phyloP scores from a whole-genome alignment of 2,329 filamentous ascomycete genomes.

The Colletotrichum sansevieriae region DNA sequence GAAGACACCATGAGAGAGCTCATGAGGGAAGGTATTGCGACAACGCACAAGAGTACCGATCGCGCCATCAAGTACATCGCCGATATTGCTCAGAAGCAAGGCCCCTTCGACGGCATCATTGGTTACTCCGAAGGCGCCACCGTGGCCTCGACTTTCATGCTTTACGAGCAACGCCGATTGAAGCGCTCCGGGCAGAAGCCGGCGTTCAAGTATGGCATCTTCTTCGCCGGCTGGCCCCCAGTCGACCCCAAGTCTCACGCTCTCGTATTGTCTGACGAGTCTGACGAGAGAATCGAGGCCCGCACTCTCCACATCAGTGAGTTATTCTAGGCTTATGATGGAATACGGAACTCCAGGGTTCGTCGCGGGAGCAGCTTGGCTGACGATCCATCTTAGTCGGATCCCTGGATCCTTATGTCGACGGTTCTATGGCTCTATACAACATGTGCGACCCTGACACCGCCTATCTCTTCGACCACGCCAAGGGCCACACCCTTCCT shows the following conservation, averaged over 20 bases:
- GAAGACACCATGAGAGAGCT: conserved; percentile 70
- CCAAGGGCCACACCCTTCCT: conserved; percentile 73
- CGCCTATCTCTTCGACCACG: conserved; percentile 73
- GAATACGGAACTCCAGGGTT: not conserved
- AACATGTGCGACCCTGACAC: conserved; percentile 72
- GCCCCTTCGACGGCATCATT: conserved; percentile 66
- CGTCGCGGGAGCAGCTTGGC: conserved; percentile 5
- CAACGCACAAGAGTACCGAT: conserved; percentile 55
- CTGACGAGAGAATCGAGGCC: conserved; percentile 62
- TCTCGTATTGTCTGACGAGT: conserved; percentile 63
- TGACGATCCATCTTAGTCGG: conserved; percentile 55
- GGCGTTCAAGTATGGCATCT: conserved; percentile 62
- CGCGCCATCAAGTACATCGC: conserved; percentile 58
- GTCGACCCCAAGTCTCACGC: conserved; percentile 57
- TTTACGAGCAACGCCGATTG: conserved; percentile 61
- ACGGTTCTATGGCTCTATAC: conserved; percentile 71
- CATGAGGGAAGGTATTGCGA: conserved; percentile 55
- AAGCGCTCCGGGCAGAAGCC: conserved; percentile 45
- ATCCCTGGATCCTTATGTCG: conserved; percentile 70
- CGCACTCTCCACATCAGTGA: conserved; percentile 65
- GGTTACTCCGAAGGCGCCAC: conserved; percentile 73
- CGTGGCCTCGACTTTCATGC: conserved; percentile 64
- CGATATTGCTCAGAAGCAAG: conserved; percentile 59
- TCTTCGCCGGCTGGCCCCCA: conserved; percentile 68
- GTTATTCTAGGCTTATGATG: conserved; percentile 42